phyloP scores from a whole-genome alignment of 352 stramenopile species.

The Globisporangium viniferum region DNA sequence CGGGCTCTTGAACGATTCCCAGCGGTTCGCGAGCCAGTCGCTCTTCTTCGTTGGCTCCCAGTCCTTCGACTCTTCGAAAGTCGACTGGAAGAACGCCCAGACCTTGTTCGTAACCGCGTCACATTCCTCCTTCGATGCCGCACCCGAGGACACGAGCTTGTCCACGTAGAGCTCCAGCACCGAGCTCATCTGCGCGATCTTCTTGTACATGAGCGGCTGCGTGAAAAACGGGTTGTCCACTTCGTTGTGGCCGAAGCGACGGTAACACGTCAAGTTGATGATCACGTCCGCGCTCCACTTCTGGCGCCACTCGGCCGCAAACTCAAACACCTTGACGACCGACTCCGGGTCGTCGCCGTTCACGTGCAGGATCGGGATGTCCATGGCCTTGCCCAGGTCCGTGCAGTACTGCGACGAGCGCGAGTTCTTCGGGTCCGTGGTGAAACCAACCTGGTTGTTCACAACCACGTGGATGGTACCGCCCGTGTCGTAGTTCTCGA shows the following conservation, averaged over 20 bases:
- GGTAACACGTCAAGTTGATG: constrained; percentile 98
- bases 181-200: constrained; percentile 91
- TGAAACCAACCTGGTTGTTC: constrained; percentile 98
- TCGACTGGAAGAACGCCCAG: constrained; percentile 87
- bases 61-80: constrained; percentile 93
- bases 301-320: constrained; percentile 76
- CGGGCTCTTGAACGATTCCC: constrained; percentile 96
- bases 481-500: constrained; percentile 93
- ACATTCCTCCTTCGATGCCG: constrained; percentile 79
- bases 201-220: constrained; percentile 97
- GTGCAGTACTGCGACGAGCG: constrained; percentile 95
- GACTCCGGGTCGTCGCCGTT: constrained; percentile 96
- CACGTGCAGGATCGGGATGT: constrained; percentile 88
- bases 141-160: constrained; percentile 40
- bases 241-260: constrained; percentile 98
- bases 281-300: constrained; percentile 92
- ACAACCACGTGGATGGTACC: constrained; percentile 98
- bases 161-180: constrained; percentile 90
- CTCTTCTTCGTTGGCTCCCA: constrained; percentile 88
- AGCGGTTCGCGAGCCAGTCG: constrained; percentile 95
- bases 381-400: constrained; percentile 96
- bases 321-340: constrained; percentile 88
- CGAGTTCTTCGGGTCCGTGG: constrained; percentile 94
- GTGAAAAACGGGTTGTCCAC: constrained; percentile 98
- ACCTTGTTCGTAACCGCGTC: constrained; percentile 86